Conservation (phyloP, 1,284 basidiomycete species). For the Leccinum huronense region DNA sequence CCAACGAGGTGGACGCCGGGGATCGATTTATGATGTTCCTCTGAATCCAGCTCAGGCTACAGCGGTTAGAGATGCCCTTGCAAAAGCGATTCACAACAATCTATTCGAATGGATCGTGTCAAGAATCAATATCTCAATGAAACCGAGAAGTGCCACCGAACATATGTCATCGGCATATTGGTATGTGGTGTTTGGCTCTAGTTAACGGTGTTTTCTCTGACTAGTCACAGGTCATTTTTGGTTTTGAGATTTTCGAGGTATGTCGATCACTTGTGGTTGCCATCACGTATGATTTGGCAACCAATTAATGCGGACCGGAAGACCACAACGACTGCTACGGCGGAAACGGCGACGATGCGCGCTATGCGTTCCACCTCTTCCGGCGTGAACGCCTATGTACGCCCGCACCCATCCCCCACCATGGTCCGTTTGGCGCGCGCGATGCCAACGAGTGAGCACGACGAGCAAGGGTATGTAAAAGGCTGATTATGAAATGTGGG, state of each 20-base stretch:
- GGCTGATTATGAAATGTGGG: no score
- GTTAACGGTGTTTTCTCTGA: constrained; percentile 9
- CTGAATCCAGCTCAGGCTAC: constrained; percentile 91
- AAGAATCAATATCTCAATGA: constrained; percentile 95
- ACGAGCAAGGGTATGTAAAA: constrained; percentile 3
- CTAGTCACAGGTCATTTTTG: constrained; percentile 81
- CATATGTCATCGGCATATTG: constrained; percentile 90
- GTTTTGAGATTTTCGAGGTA: constrained; percentile 96
- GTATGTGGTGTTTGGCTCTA: constrained; percentile 39
- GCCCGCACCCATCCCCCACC: background rate
- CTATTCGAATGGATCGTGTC: constrained; percentile 99
- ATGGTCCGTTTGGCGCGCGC: constrained; percentile 5
- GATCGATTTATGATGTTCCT: constrained; percentile 96
- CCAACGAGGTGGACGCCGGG: constrained; percentile 85
- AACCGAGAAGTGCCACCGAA: constrained; percentile 70
- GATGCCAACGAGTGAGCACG: constrained; percentile 9
- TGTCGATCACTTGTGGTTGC: background rate
- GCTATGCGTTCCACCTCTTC: background rate
- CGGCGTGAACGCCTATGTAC: background rate
- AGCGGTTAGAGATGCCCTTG: constrained; percentile 87
- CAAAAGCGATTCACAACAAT: constrained; percentile 98
- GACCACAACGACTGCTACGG: background rate
- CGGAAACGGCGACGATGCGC: background rate
- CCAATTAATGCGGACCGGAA: constrained; percentile 29
- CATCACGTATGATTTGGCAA: constrained; percentile 11